A percentile compares a stretch with the other conserved stretches of the same genome.
Evolutionary conservation across 2,329 filamentous ascomycete genomes (phyloP).

Genomic region (Microdochium bolleyi): DNA sequence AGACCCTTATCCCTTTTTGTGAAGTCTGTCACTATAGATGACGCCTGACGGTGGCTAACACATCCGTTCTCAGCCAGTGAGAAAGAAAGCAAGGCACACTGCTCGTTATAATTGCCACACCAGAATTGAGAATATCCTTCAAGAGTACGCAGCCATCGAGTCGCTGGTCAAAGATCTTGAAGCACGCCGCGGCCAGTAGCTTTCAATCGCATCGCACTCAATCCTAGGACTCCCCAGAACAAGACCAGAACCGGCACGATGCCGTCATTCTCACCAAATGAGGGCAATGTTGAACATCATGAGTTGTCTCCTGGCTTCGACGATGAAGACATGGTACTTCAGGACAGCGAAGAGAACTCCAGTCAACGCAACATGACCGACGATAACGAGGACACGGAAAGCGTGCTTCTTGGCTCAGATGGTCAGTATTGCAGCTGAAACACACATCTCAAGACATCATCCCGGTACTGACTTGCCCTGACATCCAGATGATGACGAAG

Average conservation of each 20-base stretch:
- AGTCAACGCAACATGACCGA: neutral
- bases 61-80: neutral
- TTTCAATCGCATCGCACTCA: neutral
- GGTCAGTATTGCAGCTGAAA: neutral
- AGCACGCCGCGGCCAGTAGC: neutral
- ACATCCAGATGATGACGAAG: neutral
- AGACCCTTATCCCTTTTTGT: neutral
- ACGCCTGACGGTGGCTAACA: neutral
- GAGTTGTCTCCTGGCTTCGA: neutral
- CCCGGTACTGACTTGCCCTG: neutral
- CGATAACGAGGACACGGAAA: neutral
- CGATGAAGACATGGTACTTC: neutral
- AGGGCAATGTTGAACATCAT: neutral
- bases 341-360: neutral
- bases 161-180: neutral
- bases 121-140: neutral
- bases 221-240: neutral
- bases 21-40: neutral
- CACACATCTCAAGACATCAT: neutral
- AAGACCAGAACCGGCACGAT: neutral
- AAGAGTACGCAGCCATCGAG: neutral
- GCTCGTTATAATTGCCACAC: neutral
- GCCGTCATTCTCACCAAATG: neutral
- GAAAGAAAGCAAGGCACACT: neutral
- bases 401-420: neutral